A percentile compares a stretch with the other conserved stretches of the same genome.
These are phyloP conservation scores for Anthracocystis setariae DNA, from an alignment of 1,284 basidiomycete species.

Conservation along the genomic window DNA sequence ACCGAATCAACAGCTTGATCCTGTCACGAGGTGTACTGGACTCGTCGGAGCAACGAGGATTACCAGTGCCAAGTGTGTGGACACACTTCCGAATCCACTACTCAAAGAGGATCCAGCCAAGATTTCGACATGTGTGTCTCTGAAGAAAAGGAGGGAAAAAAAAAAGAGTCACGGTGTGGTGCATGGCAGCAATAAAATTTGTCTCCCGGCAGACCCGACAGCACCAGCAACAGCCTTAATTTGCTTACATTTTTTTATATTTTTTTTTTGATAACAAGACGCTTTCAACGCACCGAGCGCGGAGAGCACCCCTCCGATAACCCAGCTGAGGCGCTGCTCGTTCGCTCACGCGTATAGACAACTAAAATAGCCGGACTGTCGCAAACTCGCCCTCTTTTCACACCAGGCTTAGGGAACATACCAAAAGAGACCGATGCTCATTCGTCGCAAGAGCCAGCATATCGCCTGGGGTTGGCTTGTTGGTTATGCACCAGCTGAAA, in stretches of 20 bases:
- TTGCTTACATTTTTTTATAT: not conserved
- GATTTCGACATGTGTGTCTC: not conserved
- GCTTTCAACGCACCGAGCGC: conserved; percentile 2
- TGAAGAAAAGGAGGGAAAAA: too few species aligned
- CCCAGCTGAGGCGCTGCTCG: not conserved
- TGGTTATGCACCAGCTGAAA: conserved; percentile 3
- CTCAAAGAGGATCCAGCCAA: conserved; percentile 1
- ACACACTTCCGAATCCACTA: too few species aligned
- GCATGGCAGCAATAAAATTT: not conserved
- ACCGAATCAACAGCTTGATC: not conserved
- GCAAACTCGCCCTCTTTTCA: not conserved
- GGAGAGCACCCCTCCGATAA: not conserved
- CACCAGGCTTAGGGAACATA: conserved; percentile 2
- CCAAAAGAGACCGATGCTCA: conserved; percentile 2
- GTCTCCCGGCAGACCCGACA: not conserved
- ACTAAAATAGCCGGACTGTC: conserved; percentile 1
- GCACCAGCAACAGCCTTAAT: not conserved
- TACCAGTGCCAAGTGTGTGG: not conserved
- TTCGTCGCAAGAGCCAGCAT: conserved; percentile 1
- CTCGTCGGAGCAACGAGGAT: too few species aligned
- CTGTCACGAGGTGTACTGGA: not conserved
- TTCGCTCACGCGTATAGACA: conserved; percentile 5
- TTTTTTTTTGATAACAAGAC: not conserved
- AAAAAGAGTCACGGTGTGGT: not conserved
- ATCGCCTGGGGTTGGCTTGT: not conserved